A percentile compares a stretch with the other conserved stretches of the same genome.
These are phyloP conservation scores for Annulohypoxylon stygium DNA, from an alignment of 495 filamentous ascomycete genomes.

Conservation along the genomic window DNA sequence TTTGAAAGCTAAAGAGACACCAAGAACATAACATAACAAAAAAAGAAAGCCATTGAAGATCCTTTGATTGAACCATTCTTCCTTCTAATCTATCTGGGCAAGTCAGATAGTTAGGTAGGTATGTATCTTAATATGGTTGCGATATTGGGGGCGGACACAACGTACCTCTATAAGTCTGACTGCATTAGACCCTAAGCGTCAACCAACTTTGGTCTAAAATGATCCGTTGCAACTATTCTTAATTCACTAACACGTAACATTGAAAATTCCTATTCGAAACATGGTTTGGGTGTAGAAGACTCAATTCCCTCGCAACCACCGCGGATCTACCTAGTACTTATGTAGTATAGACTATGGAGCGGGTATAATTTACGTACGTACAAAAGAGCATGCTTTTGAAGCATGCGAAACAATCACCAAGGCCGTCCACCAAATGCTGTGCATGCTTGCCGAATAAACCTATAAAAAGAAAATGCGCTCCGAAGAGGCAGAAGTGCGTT, in stretches of 20 bases:
- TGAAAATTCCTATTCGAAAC: neutral
- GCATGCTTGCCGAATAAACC: slow-evolving; percentile 1
- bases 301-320: slow-evolving; percentile 29
- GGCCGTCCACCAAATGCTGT: slow-evolving; percentile 21
- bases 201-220: neutral
- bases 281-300: slow-evolving; percentile 12
- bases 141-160: neutral
- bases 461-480: slow-evolving; percentile 28
- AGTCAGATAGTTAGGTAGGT: neutral
- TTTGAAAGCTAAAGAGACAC: neutral
- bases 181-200: neutral
- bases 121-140: neutral
- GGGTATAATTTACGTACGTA: slow-evolving; percentile 46
- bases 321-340: slow-evolving; percentile 37
- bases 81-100: neutral
- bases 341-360: slow-evolving; percentile 36
- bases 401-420: slow-evolving; percentile 31
- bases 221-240: neutral
- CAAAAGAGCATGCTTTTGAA: slow-evolving; percentile 27
- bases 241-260: slow-evolving; percentile 1
- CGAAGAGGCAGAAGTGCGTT: neutral
- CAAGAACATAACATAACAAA: neutral
- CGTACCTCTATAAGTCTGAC: neutral
- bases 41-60: neutral
- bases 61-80: neutral